phyloP scores from a whole-genome alignment of 164 flowering plant species.

The Berberis thunbergii region DNA sequence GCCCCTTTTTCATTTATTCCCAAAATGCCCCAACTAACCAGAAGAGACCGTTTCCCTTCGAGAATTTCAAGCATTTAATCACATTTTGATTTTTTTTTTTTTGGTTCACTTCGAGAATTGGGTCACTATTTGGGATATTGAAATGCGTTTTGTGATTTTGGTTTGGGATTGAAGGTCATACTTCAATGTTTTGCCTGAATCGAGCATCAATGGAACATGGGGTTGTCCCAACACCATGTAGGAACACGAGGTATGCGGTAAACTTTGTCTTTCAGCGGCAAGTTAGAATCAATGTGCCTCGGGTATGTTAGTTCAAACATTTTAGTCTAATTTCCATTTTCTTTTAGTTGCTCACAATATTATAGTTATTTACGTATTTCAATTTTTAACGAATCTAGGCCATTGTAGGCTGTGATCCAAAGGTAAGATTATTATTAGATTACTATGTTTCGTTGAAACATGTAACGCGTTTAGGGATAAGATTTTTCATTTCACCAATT shows the following conservation, averaged over 20 bases:
- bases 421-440: no score
- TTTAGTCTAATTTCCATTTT: not conserved
- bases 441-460: no score
- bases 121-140: not conserved
- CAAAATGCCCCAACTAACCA: constrained; percentile 36
- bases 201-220: constrained; percentile 41
- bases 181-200: constrained; percentile 71
- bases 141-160: not conserved
- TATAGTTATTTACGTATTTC: not conserved
- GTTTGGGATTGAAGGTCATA: constrained; percentile 62
- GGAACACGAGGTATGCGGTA: constrained; percentile 35
- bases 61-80: constrained; percentile 28
- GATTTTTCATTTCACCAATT: no score
- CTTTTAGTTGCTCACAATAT: not conserved
- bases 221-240: constrained; percentile 33
- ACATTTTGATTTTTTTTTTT: not conserved
- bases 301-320: constrained; percentile 45
- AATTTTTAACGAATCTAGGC: no score
- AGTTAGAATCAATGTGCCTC: constrained; percentile 33
- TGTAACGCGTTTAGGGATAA: no score
- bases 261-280: constrained; percentile 73
- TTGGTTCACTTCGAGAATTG: not conserved
- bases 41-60: constrained; percentile 40
- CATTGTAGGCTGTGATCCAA: no score
- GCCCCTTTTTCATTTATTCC: not conserved